phyloP scores from a whole-genome alignment of 768 basidiomycete genomes.

The Boletus patriciae region DNA sequence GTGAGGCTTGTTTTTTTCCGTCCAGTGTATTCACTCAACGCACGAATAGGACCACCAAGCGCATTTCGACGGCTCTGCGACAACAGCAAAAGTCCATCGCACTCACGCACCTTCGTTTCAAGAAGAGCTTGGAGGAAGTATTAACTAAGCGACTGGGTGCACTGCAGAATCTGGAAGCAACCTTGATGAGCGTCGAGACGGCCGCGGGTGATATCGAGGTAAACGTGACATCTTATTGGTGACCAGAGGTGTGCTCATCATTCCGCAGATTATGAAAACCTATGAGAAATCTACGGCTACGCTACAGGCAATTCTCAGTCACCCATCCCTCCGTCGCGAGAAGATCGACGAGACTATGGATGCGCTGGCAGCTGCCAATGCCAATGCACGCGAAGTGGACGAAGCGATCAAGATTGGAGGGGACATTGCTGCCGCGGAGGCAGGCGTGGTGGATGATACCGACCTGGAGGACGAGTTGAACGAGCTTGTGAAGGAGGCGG shows the following conservation, averaged over 20 bases:
- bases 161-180: conserved; percentile 70
- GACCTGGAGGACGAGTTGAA: conserved; percentile 67
- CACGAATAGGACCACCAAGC: conserved; percentile 56
- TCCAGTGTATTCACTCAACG: background rate
- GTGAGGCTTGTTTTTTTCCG: conserved; percentile 38
- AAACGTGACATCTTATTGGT: conserved; percentile 17
- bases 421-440: conserved; percentile 52
- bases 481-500: conserved; percentile 49
- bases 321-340: conserved; percentile 78
- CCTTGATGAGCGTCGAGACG: conserved; percentile 78
- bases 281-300: conserved; percentile 85
- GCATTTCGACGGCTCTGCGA: conserved; percentile 63
- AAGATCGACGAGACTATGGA: conserved; percentile 86
- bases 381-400: conserved; percentile 81
- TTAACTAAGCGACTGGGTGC: conserved; percentile 73
- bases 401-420: conserved; percentile 70
- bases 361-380: conserved; percentile 77
- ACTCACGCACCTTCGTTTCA: conserved; percentile 72
- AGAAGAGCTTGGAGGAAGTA: conserved; percentile 78
- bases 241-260: background rate
- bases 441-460: conserved; percentile 51
- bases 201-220: conserved; percentile 92
- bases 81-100: conserved; percentile 75
- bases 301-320: conserved; percentile 68
- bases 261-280: conserved; percentile 71